Evolutionary conservation across 2,329 filamentous ascomycete species (phyloP), one percentile per base, ranked within the genome.

Genomic region (Colletotrichum australisinense): DNA sequence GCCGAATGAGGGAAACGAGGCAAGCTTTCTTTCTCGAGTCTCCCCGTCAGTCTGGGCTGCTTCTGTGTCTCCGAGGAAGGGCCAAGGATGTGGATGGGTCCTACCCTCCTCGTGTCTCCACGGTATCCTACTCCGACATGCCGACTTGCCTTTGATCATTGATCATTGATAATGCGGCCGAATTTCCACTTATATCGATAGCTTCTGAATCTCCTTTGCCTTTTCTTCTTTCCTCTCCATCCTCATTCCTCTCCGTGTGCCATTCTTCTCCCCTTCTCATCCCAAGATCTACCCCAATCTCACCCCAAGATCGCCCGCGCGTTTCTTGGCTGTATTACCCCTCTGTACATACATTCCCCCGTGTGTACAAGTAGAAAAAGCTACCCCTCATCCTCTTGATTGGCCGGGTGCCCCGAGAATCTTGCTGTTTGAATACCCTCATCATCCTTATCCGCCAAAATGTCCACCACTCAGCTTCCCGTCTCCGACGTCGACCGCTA

Each of bases 401-500:
- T 65, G 70, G 70, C 66, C 70, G 60, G 67, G 70, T 55, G 70
- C 70, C 70, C 60, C 26, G 38, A 63, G 42, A 26, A 38, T 19
- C 35, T 4, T 12, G 4, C 28, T 26, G 57, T 59, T 52, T 69
- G 56, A 69, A 69, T 62, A 64, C 19, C 49, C 57, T 35, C 65
- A 64, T 32, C 55, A 52, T 58, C 22, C n/a, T 5, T 4, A 16
- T 56, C 65, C 58, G 42, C 67, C 82, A 88, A 77, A 76, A 92
- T 91, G 88, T 64, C 74, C 42, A 94, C 93, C 65, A 95, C 93
- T 76, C 86, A 91, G 71, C 87, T 95, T 76, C 88, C 93, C 60
- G 82, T 89, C 75, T 85, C 88, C 79, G 91, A 93, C 77, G 87
- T 88, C 79, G 87, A 92, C 83, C 88, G 87, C 85, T 97, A 91